These are phyloP conservation scores for Boehmeria nivea DNA, from an alignment of 306 rosid genomes.

Conservation along the genomic window DNA sequence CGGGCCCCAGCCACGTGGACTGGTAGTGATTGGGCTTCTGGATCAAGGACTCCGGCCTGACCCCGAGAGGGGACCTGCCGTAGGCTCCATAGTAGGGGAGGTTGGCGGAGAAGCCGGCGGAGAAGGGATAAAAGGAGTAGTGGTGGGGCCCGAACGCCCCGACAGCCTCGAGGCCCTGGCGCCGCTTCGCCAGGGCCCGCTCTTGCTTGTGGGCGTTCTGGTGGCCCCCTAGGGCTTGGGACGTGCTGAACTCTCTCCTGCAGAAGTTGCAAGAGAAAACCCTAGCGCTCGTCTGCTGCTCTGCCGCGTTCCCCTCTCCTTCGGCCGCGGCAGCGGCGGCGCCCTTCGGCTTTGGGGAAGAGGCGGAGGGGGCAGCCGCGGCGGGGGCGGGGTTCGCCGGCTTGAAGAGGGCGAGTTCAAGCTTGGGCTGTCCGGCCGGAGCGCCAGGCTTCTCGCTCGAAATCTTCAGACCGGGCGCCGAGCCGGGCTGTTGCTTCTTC, in stretches of 20 bases:
- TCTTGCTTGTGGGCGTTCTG: constrained; percentile 83
- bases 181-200: constrained; percentile 59
- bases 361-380: background rate
- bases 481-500: constrained; percentile 12
- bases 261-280: constrained; percentile 63
- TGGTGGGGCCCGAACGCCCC: constrained; percentile 23
- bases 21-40: constrained; percentile 36
- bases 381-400: background rate
- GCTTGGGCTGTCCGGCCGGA: background rate
- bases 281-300: too few species aligned
- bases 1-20: constrained; percentile 11
- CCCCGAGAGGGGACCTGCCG: constrained; percentile 38
- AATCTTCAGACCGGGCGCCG: constrained; percentile 36
- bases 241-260: constrained; percentile 59
- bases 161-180: constrained; percentile 36
- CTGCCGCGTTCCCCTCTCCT: background rate
- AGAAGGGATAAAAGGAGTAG: constrained; percentile 36
- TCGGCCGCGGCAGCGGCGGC: background rate
- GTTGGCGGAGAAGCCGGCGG: constrained; percentile 16
- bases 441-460: constrained; percentile 12
- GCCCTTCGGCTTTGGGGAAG: background rate
- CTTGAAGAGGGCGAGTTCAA: constrained; percentile 30
- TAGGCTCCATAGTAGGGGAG: constrained; percentile 25
- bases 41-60: constrained; percentile 53
- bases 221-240: constrained; percentile 83